Evolutionary conservation across 768 basidiomycete genomes (phyloP), one percentile per base, ranked within the genome.

Genomic region (Boletus edulis): DNA sequence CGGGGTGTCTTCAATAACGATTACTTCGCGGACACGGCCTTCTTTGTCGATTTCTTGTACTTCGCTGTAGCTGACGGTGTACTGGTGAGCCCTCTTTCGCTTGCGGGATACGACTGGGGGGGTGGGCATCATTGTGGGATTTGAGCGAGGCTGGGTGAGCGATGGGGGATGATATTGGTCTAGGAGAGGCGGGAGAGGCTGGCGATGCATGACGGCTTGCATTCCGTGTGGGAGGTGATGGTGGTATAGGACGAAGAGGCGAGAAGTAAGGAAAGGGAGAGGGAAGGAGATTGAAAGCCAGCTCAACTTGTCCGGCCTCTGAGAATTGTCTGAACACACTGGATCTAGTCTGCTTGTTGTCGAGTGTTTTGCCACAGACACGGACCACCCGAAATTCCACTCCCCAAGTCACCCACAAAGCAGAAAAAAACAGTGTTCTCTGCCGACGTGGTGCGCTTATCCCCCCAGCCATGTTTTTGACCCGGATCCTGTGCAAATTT

Each of bases 1-100:
- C 37, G 91, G 91, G 42, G 92, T 93, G 75, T 94, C 92, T 64
- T 94, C 92, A 71, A 94, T 92, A 63, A 94, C 87, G 72, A 94
- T 94, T 69, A 94, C 88, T 71, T 94, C 91, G 50, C 91, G 77
- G 38, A 91, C 77, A 61, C 79, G 77, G 57, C 91, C 91, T 46
- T 86, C 77, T 62, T 77, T 79, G 73, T 94, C 91, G 69, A 92
- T 81, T 74, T 94, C 91, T 64, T 92, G 85, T 39, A 91, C 89
- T 70, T 93, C 90, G 68, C 87, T 90, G 77, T 91, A 93, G 76
- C 82, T 87, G 72, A 93, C 86, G 22, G 85, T 87, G 71, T 81
- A 89, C 64, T 89, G 87, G 64, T 87, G 85, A 31, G 85, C 80
- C 68, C 89, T 84, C 76, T 91, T 91, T 62, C 90, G 85, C 75